Evolutionary conservation across 345 rosid species (phyloP).

Genomic region (Excoecaria cochinchinensis): DNA sequence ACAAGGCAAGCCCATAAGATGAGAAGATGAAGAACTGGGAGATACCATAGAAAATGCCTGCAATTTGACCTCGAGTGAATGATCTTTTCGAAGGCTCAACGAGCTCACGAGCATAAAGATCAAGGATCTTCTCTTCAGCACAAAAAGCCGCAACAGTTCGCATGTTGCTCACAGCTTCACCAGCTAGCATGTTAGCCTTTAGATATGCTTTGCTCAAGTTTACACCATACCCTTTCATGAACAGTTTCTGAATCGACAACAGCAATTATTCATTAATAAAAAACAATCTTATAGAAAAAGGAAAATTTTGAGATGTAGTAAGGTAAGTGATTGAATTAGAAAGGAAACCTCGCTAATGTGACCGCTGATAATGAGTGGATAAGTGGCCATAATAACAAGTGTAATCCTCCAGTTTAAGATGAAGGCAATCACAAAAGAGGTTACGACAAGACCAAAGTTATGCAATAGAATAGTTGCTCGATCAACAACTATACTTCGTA

Average conservation of each 20-base stretch:
- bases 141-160: conserved; percentile 95
- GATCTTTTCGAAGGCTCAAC: conserved; percentile 75
- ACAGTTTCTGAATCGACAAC: conserved; percentile 59
- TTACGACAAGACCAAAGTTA: conserved; percentile 68
- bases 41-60: conserved; percentile 83
- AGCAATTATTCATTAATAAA: not conserved
- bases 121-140: conserved; percentile 78
- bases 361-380: conserved; percentile 82
- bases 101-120: conserved; percentile 73
- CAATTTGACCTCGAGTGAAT: conserved; percentile 84
- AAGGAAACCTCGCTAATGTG: conserved; percentile 88
- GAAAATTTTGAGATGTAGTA: not conserved
- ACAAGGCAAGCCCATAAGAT: conserved; percentile 88
- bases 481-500: conserved; percentile 74
- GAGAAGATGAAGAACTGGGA: conserved; percentile 99
- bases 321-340: not conserved
- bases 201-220: conserved; percentile 90
- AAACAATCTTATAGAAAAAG: not conserved
- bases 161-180: conserved; percentile 90
- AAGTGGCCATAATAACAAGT: conserved; percentile 79
- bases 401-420: conserved; percentile 93
- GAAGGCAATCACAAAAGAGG: conserved; percentile 77
- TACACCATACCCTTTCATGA: conserved; percentile 97
- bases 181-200: conserved; percentile 94
- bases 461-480: conserved; percentile 76